Conservation (phyloP, 2,329 filamentous ascomycete genomes). For the Emmonsiellopsis sp. region DNA sequence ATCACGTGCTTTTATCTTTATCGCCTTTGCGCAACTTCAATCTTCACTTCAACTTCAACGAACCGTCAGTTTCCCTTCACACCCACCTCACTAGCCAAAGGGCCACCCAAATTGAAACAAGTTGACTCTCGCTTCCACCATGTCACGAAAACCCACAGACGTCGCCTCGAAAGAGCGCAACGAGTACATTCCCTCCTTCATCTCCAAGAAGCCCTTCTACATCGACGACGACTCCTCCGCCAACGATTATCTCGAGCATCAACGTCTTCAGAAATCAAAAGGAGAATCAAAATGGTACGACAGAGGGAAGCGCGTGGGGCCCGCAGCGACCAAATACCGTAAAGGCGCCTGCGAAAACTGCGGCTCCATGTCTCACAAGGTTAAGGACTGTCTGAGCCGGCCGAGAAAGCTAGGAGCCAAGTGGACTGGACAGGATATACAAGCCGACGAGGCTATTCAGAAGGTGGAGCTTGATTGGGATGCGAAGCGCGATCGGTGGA, state of each 20-base stretch:
- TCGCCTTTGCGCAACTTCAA: background rate
- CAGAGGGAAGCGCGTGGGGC: conserved; percentile 71
- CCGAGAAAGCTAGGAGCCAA: conserved; percentile 83
- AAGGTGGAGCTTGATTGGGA: conserved; percentile 89
- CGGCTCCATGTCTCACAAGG: conserved; percentile 92
- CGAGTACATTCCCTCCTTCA: conserved; percentile 96
- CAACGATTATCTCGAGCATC: conserved; percentile 91
- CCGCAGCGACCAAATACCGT: conserved; percentile 89
- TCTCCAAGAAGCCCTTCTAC: conserved; percentile 96
- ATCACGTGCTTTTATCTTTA: background rate
- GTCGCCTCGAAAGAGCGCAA: conserved; percentile 74
- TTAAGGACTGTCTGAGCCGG: conserved; percentile 82
- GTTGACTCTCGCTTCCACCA: conserved; percentile 7
- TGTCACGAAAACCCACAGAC: conserved; percentile 43
- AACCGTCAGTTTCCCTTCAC: background rate
- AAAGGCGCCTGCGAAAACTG: conserved; percentile 99
- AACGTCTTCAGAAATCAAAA: conserved; percentile 66
- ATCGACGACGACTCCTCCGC: conserved; percentile 65
- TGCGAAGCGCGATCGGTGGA: conserved; percentile 95
- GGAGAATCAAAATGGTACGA: conserved; percentile 84
- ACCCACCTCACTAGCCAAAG: background rate
- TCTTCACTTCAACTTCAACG: background rate
- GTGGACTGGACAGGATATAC: conserved; percentile 87
- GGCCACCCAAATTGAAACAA: background rate
- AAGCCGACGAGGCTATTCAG: conserved; percentile 81